Conservation (phyloP, 768 basidiomycete genomes). For the Pholiota conissans region DNA sequence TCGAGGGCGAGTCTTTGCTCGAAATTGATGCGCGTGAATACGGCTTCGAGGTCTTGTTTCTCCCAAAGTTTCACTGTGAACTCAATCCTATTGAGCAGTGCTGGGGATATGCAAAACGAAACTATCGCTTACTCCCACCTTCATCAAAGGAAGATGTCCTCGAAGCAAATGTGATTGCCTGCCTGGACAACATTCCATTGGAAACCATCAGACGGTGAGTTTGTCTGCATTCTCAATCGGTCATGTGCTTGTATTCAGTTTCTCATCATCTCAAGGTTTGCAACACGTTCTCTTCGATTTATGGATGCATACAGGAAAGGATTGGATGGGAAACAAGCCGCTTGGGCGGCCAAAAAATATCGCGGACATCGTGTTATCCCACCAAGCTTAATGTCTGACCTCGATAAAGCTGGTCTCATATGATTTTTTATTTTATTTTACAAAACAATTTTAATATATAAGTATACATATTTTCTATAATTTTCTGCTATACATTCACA, state of each 20-base stretch:
- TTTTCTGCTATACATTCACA: too few relatives aligned
- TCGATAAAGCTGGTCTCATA: too few relatives aligned
- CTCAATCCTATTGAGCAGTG: conserved; percentile 22
- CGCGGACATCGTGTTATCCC: too few relatives aligned
- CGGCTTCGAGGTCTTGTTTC: not conserved
- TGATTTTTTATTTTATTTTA: too few relatives aligned
- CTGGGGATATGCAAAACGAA: conserved; percentile 19
- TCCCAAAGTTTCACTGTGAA: conserved; percentile 8
- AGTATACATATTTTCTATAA: too few relatives aligned
- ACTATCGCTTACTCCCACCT: conserved; percentile 2
- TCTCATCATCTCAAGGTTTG: too few relatives aligned
- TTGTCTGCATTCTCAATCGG: too few relatives aligned
- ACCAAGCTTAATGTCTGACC: too few relatives aligned
- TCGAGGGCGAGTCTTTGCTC: not conserved
- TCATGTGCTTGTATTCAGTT: too few relatives aligned
- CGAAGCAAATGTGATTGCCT: not conserved
- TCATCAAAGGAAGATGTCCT: conserved; percentile 7
- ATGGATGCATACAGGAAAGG: not conserved
- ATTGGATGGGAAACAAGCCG: not conserved
- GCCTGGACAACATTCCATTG: not conserved
- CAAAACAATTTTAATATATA: too few relatives aligned
- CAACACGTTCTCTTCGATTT: not conserved
- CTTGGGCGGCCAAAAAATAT: not conserved
- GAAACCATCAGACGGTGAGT: not conserved
- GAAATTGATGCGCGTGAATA: not conserved